A percentile compares a stretch with the other conserved stretches of the same genome.
Evolutionary conservation across 2,329 filamentous ascomycete genomes (phyloP).

Genomic region (Pseudogymnoascus sp.): DNA sequence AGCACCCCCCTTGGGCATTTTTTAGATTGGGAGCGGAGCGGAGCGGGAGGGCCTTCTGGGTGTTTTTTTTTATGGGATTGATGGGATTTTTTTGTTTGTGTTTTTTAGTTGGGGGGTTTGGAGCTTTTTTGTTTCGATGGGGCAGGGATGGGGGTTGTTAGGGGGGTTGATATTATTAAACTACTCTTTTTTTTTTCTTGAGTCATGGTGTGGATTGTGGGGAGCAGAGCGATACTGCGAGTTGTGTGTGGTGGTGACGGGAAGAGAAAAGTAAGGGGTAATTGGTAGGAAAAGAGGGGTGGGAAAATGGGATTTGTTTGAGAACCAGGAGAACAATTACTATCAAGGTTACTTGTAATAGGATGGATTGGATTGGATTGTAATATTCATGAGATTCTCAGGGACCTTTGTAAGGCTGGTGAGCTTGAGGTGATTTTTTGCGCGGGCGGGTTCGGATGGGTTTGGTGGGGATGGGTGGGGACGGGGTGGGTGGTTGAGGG

Average conservation of each 20-base stretch:
- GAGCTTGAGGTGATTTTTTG: background rate
- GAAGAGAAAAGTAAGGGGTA: background rate
- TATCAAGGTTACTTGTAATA: background rate
- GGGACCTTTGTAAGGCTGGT: no score
- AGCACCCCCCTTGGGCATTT: background rate
- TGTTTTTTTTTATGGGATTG: background rate
- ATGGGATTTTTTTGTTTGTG: background rate
- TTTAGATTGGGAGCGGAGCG: background rate
- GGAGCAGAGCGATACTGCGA: background rate
- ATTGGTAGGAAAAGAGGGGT: background rate
- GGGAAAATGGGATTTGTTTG: background rate
- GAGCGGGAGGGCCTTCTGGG: background rate
- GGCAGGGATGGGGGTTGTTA: background rate
- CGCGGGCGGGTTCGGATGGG: no score
- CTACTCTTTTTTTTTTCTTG: background rate
- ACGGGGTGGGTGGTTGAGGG: no score
- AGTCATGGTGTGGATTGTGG: background rate
- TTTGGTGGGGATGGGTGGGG: no score
- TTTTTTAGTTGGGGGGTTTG: background rate
- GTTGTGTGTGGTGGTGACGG: background rate
- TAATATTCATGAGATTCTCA: background rate
- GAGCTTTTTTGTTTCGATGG: background rate
- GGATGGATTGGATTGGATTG: background rate
- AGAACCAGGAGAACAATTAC: background rate
- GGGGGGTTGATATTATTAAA: conserved; percentile 1